Evolutionary conservation across 441 rosid species (phyloP).

Genomic region (Manihot esculenta): DNA sequence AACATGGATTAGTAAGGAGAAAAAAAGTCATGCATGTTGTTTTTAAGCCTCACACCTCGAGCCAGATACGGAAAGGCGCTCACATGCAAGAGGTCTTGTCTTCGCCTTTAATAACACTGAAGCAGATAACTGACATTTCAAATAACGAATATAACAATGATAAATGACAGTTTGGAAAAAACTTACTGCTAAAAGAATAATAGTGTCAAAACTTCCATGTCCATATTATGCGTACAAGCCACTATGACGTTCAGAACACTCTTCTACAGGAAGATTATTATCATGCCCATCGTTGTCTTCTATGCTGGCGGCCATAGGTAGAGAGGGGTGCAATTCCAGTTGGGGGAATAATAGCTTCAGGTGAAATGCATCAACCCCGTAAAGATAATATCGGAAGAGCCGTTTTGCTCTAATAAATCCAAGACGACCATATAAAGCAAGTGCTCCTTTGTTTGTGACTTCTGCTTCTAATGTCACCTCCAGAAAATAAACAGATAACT

Average conservation of each 20-base stretch:
- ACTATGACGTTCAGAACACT: neutral
- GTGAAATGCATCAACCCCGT: constrained; percentile 91
- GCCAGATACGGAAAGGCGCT: too few species aligned
- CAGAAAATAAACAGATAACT: constrained; percentile 4
- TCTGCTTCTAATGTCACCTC: constrained; percentile 96
- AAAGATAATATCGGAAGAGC: constrained; percentile 79
- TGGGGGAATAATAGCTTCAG: constrained; percentile 73
- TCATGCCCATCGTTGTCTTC: constrained; percentile 18
- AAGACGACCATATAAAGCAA: constrained; percentile 86
- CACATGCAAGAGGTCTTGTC: too few species aligned
- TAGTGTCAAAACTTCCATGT: neutral
- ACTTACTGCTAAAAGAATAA: neutral
- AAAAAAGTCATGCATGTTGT: too few species aligned
- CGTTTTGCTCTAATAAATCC: constrained; percentile 91
- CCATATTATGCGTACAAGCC: neutral
- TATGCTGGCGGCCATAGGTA: constrained; percentile 31
- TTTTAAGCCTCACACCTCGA: too few species aligned
- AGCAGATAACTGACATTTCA: too few species aligned
- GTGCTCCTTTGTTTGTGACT: constrained; percentile 94
- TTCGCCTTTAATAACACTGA: too few species aligned
- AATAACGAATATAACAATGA: too few species aligned
- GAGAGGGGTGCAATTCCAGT: constrained; percentile 41
- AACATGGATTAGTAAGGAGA: too few species aligned
- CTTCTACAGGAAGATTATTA: neutral
- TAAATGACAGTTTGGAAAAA: too few species aligned